Evolutionary conservation across 305 asterid species (phyloP).

Genomic region (Vinca major): DNA sequence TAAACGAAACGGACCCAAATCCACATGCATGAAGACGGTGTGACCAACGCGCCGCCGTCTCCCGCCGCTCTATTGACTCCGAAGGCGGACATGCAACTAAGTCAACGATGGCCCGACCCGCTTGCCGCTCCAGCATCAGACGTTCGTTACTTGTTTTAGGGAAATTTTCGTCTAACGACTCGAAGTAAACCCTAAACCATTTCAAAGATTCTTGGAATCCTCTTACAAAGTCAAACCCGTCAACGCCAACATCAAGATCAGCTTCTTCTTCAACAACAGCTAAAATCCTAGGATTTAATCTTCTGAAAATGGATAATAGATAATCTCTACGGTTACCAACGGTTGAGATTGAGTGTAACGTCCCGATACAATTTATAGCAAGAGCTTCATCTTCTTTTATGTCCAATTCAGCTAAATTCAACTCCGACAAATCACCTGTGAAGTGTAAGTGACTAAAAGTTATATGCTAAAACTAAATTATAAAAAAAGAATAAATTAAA

Average conservation of each 20-base stretch:
- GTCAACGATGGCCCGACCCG: slow-evolving; percentile 84
- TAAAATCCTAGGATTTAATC: slow-evolving; percentile 57
- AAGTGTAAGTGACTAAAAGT: no score
- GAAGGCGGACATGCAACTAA: slow-evolving; percentile 60
- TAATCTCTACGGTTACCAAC: slow-evolving; percentile 40
- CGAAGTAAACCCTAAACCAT: slow-evolving; percentile 96
- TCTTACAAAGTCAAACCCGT: slow-evolving; percentile 45
- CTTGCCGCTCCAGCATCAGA: slow-evolving; percentile 79
- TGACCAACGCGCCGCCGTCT: slow-evolving; percentile 75
- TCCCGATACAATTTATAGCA: slow-evolving; percentile 65
- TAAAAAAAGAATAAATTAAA: no score
- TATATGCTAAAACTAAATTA: no score
- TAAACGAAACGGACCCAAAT: slow-evolving; percentile 33
- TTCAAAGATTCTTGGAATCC: slow-evolving; percentile 73
- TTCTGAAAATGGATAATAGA: slow-evolving; percentile 45
- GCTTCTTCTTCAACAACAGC: slow-evolving; percentile 90
- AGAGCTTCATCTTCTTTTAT: slow-evolving; percentile 65
- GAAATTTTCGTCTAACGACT: slow-evolving; percentile 78
- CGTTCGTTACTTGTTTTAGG: slow-evolving; percentile 67
- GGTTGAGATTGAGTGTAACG: slow-evolving; percentile 55
- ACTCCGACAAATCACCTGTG: slow-evolving; percentile 60
- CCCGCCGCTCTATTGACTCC: slow-evolving; percentile 75
- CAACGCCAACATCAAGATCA: slow-evolving; percentile 61
- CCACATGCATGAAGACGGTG: slow-evolving; percentile 62
- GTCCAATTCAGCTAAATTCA: slow-evolving; percentile 39